These are phyloP conservation scores for Juncus inflexus DNA, from an alignment of 176 grass and related monocot genomes.

Conservation along the genomic window DNA sequence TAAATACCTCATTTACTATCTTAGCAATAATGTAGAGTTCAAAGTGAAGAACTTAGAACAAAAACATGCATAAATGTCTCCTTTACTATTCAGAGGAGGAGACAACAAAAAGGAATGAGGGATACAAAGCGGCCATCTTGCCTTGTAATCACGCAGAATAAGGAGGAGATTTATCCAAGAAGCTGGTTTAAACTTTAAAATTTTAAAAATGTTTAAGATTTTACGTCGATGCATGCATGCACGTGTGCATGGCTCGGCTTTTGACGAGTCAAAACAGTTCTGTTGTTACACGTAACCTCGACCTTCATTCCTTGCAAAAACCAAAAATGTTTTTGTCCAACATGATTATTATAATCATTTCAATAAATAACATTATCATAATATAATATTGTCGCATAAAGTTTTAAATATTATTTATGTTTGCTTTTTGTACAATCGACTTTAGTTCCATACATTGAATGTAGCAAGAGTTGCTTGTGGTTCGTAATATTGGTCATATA, in stretches of 20 bases:
- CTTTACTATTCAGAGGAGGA: constrained; percentile 22
- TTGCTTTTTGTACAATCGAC: too few relatives aligned
- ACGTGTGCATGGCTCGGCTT: constrained; percentile 34
- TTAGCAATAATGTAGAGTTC: neutral
- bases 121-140: constrained; percentile 22
- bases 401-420: too few relatives aligned
- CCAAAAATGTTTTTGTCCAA: neutral
- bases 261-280: neutral
- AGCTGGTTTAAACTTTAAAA: constrained; percentile 12
- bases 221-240: constrained; percentile 26
- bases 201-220: neutral
- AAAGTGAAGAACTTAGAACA: constrained; percentile 25
- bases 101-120: constrained; percentile 27
- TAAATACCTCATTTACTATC: constrained; percentile 18
- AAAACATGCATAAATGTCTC: constrained; percentile 32
- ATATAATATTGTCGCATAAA: too few relatives aligned
- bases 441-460: too few relatives aligned
- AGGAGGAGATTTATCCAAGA: constrained; percentile 28
- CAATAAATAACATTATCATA: too few relatives aligned
- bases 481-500: too few relatives aligned
- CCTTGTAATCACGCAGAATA: constrained; percentile 24
- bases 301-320: constrained; percentile 20
- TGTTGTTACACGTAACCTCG: constrained; percentile 23
- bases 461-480: too few relatives aligned
- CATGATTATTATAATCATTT: too few relatives aligned